Conservation (phyloP, 2,329 filamentous ascomycete species). For the Coniochaeta hoffmannii region DNA sequence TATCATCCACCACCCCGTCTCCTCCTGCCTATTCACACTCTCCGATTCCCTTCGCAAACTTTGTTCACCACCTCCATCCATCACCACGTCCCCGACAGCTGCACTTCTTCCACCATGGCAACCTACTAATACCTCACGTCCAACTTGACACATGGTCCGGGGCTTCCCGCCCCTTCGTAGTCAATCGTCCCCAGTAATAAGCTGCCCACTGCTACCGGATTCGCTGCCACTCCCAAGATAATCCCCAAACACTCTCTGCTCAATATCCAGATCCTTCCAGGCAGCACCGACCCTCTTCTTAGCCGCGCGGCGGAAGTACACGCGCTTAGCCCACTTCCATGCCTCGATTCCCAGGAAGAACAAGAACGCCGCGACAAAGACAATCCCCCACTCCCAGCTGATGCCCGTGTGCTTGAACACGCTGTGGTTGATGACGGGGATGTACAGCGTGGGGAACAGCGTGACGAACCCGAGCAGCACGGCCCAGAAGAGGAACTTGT, state of each 20-base stretch:
- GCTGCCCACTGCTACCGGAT: background rate
- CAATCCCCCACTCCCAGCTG: constrained; percentile 66
- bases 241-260: constrained; percentile 31
- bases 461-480: constrained; percentile 52
- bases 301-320: constrained; percentile 20
- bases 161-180: constrained; percentile 17
- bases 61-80: no score
- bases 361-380: constrained; percentile 47
- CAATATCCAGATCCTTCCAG: constrained; percentile 30
- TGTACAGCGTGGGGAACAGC: constrained; percentile 58
- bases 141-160: background rate
- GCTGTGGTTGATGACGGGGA: constrained; percentile 55
- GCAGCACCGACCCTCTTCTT: constrained; percentile 4
- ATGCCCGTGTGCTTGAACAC: constrained; percentile 66
- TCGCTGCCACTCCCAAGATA: constrained; percentile 18
- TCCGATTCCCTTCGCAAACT: no score
- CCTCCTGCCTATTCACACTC: no score
- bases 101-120: no score
- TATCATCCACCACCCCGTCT: no score
- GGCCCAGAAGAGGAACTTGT: constrained; percentile 60
- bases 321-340: constrained; percentile 60
- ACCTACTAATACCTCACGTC: no score
- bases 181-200: constrained; percentile 12
- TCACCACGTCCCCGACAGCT: no score
- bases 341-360: constrained; percentile 58